phyloP scores from a whole-genome alignment of 495 filamentous ascomycete species.

The Talaromyces liani region DNA sequence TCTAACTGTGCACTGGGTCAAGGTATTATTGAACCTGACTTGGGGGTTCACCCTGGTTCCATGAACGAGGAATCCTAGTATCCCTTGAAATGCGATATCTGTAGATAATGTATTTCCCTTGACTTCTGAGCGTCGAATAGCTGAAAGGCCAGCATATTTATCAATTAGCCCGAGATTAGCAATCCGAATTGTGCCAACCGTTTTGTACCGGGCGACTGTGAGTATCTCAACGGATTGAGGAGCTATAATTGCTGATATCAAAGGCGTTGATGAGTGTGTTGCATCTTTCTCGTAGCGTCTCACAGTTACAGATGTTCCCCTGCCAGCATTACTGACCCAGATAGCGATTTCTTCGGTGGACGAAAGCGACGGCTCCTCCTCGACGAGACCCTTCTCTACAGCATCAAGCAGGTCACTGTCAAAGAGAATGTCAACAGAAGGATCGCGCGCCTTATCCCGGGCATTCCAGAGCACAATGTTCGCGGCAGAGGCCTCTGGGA shows the following conservation, averaged over 20 bases:
- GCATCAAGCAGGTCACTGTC: background rate
- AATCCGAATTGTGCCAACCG: background rate
- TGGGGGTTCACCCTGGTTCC: background rate
- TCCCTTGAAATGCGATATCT: background rate
- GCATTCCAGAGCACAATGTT: constrained; percentile 1
- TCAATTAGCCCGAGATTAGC: background rate
- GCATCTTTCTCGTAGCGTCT: background rate
- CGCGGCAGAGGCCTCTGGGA: background rate
- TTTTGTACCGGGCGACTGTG: background rate
- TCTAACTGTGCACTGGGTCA: too few species aligned
- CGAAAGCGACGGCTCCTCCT: too few species aligned
- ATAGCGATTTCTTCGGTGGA: background rate
- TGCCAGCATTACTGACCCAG: background rate
- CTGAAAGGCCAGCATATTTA: constrained; percentile 1
- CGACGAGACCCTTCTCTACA: background rate
- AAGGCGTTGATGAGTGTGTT: background rate
- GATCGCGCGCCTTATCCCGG: background rate
- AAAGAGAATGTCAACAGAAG: background rate
- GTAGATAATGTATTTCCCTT: background rate
- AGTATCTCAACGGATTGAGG: background rate
- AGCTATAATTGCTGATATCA: background rate
- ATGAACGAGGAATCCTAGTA: background rate
- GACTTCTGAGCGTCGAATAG: background rate
- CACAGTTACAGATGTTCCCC: background rate
- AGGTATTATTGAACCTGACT: too few species aligned